Evolutionary conservation across 768 basidiomycete species (phyloP), one percentile per base, ranked within the genome.

Genomic region (Dendrothele bispora): DNA sequence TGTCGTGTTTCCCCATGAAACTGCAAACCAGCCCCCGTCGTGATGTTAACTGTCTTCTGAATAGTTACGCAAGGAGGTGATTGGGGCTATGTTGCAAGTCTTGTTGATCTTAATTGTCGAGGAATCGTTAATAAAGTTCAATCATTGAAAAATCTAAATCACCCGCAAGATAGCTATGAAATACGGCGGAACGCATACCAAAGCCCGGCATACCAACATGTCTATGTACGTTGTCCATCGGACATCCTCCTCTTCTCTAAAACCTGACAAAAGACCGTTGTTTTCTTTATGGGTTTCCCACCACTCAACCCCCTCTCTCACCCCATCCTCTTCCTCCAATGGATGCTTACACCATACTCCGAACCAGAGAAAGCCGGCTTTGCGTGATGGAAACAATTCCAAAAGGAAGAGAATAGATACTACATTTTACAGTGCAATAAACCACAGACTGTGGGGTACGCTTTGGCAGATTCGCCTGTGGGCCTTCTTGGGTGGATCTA

Each of bases 391-490:
- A 11, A 50, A 30, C 18, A 34, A 25, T 43, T 50, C 10, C 17
- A 38, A 15, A 22, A 21, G 14, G 34, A 21, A 3, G 61, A 58
- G 10, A n/a, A 8, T 1, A 69, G 66, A 5, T 70, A 70, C 43
- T 47, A 42, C 38, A 4, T n/a, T 1, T 46, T 54, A 30, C 69
- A 69, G 41, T 55, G 49, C 7, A 68, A 67, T 0, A 60, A 65
- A 38, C 67, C 67, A 1, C 67, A 68, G 46, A 68, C 67, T 2
- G 41, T 68, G 22, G 75, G 70, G 0, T 77, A 77, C 50, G 40
- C 56, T 3, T 54, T 77, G 4, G 56, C 70, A 1, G 75, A 77
- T 49, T 75, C 72, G 8, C 75, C 75, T n/a, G 68, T 65, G 2
- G 75, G 75, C 1, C 22, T 68, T 7, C 63, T 68, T 26, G 63